Conservation (phyloP, 2,329 filamentous ascomycete species). For the Exophiala sideris region DNA sequence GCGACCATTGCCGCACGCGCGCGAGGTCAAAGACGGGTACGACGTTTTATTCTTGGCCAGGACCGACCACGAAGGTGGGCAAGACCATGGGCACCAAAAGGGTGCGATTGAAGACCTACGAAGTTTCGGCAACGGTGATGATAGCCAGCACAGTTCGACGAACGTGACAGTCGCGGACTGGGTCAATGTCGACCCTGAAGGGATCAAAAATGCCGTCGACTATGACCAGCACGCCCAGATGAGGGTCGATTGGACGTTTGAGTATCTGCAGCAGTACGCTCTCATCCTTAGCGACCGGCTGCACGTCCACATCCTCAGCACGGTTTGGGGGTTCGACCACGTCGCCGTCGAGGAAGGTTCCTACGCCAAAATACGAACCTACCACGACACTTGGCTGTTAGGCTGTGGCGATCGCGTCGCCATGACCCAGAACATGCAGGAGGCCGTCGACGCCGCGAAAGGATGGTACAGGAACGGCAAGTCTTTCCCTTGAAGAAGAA, state of each 20-base stretch:
- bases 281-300: background rate
- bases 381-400: background rate
- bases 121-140: background rate
- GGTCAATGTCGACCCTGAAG: background rate
- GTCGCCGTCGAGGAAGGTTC: background rate
- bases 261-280: background rate
- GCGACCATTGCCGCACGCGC: background rate
- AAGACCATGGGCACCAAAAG: background rate
- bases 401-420: background rate
- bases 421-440: background rate
- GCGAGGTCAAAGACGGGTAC: too few species aligned
- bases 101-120: background rate
- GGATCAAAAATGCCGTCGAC: background rate
- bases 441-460: background rate
- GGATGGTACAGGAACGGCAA: background rate
- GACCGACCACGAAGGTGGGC: background rate
- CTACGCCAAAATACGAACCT: background rate
- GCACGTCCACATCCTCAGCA: constrained; percentile 1
- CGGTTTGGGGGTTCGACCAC: background rate
- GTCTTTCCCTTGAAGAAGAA: background rate
- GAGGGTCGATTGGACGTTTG: background rate
- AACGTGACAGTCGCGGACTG: background rate
- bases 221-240: background rate
- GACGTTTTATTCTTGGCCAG: background rate
- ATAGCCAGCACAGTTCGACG: background rate